Conservation (phyloP, 768 basidiomycete species). For the Pisolithus microcarpus region DNA sequence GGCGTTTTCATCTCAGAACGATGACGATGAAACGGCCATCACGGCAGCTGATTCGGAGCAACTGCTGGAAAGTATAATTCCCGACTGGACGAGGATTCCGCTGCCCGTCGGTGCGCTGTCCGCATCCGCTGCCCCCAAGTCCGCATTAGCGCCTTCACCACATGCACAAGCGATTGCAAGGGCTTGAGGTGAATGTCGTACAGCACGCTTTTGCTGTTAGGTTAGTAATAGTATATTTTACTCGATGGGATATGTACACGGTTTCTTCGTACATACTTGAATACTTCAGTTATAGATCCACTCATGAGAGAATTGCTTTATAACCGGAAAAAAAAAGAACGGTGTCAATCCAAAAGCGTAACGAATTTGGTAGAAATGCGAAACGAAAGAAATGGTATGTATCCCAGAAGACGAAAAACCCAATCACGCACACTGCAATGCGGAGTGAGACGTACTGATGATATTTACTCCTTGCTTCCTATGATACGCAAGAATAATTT, state of each 20-base stretch:
- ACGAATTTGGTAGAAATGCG: background rate
- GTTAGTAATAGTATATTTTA: too few species aligned
- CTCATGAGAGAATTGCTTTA: too few species aligned
- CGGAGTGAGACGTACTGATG: background rate
- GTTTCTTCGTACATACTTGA: too few species aligned
- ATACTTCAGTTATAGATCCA: too few species aligned
- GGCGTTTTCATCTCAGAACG: constrained; percentile 36
- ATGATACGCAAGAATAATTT: constrained; percentile 55
- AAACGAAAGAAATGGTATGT: constrained; percentile 5
- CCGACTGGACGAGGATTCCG: constrained; percentile 74
- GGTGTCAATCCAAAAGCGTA: background rate
- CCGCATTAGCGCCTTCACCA: too few species aligned
- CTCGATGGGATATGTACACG: too few species aligned
- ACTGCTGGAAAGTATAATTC: constrained; percentile 43
- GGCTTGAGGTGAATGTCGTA: too few species aligned
- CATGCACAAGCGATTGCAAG: too few species aligned
- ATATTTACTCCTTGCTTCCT: constrained; percentile 20
- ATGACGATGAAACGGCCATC: constrained; percentile 31
- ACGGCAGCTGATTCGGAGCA: constrained; percentile 19
- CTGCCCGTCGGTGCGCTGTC: constrained; percentile 60
- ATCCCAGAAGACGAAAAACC: background rate
- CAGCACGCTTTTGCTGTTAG: too few species aligned
- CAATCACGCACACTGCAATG: constrained; percentile 6
- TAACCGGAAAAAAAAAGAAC: too few species aligned
- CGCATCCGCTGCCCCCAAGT: too few species aligned